Evolutionary conservation across 352 stramenopile genomes (phyloP).

Genomic region (Globisporangium nodosum): DNA sequence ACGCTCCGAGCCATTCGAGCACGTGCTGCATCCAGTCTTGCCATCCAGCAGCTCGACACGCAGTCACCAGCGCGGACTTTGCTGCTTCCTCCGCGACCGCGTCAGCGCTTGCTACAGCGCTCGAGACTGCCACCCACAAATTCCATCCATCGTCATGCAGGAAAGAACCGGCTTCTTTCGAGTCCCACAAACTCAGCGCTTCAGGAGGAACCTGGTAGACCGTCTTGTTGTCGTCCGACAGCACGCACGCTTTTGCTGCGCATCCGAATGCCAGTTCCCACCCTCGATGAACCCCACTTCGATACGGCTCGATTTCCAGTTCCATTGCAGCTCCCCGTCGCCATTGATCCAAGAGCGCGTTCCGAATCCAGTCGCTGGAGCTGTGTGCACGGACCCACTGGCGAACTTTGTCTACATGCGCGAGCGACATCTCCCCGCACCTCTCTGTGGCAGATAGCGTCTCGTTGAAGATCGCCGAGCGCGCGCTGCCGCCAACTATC

Average conservation of each 20-base stretch:
- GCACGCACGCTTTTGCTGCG: slow-evolving; percentile 13
- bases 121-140: slow-evolving; percentile 33
- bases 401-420: slow-evolving; percentile 31
- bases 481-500: slow-evolving; percentile 21
- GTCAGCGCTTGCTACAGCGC: slow-evolving; percentile 15
- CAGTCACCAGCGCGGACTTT: slow-evolving; percentile 21
- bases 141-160: slow-evolving; percentile 28
- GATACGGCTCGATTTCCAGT: slow-evolving; percentile 68
- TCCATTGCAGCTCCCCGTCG: slow-evolving; percentile 31
- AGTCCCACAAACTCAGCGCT: slow-evolving; percentile 42
- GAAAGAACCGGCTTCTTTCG: slow-evolving; percentile 29
- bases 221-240: slow-evolving; percentile 30
- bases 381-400: slow-evolving; percentile 27
- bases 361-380: slow-evolving; percentile 28
- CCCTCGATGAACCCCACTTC: slow-evolving; percentile 29
- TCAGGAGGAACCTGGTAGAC: slow-evolving; percentile 38
- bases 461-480: slow-evolving; percentile 49
- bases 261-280: slow-evolving; percentile 48
- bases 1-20: slow-evolving; percentile 44
- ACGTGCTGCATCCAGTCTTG: slow-evolving; percentile 54
- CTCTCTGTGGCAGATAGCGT: slow-evolving; percentile 21
- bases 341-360: slow-evolving; percentile 59
- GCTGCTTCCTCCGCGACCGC: slow-evolving; percentile 6
- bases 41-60: slow-evolving; percentile 26
- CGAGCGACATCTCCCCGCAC: slow-evolving; percentile 22